Conservation (phyloP, 371 early-diverging fungal genomes). For the Mucor irregularis region DNA sequence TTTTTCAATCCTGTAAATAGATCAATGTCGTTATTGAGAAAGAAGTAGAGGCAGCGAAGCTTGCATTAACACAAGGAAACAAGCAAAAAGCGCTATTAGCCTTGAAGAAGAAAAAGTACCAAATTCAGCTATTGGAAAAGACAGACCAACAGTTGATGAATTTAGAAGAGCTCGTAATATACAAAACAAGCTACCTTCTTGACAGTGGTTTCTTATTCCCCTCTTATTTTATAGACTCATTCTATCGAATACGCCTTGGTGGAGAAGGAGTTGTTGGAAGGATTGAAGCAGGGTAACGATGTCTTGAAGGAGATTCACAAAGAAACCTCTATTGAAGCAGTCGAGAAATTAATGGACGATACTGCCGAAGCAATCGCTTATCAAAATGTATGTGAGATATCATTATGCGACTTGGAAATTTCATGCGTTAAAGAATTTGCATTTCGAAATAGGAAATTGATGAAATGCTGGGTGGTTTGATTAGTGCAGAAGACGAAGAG, state of each 20-base stretch:
- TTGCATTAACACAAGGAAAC: constrained; percentile 68
- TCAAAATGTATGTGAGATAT: constrained; percentile 66
- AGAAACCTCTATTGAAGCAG: constrained; percentile 91
- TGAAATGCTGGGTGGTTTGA: constrained; percentile 67
- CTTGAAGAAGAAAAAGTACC: constrained; percentile 93
- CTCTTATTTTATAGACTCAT: constrained; percentile 62
- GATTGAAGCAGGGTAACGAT: constrained; percentile 81
- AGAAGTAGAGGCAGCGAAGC: constrained; percentile 68
- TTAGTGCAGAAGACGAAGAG: constrained; percentile 85
- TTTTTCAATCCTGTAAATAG: constrained; percentile 33
- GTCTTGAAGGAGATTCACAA: constrained; percentile 87
- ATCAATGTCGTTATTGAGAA: constrained; percentile 63
- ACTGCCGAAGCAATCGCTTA: constrained; percentile 95
- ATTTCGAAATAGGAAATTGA: constrained; percentile 80
- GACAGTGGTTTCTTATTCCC: neutral
- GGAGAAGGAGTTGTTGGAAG: constrained; percentile 85
- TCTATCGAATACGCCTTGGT: constrained; percentile 92
- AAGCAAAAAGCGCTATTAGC: constrained; percentile 86
- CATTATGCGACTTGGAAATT: neutral
- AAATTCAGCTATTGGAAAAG: constrained; percentile 81
- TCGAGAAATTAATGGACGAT: constrained; percentile 92
- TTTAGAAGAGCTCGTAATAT: constrained; percentile 81
- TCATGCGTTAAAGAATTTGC: no score
- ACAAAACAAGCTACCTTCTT: neutral
- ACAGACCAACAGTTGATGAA: constrained; percentile 86